Percentiles rank a stretch among this genome's conserved stretches.
Evolutionary conservation across 805 yeast genomes (phyloP).

Genomic region (Saturnispora serradocipensis): DNA sequence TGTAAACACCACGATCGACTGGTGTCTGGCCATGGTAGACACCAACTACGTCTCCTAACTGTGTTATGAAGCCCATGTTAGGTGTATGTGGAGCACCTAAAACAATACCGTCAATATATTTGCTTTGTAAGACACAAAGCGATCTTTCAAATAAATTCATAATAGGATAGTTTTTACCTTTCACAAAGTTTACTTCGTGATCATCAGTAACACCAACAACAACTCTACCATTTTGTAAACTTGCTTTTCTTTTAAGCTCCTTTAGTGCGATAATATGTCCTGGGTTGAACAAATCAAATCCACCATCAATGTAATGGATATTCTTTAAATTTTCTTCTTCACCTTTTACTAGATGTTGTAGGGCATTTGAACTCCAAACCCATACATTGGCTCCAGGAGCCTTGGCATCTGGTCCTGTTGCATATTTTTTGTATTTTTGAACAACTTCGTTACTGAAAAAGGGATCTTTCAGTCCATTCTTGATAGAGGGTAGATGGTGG

Average conservation of each 20-base stretch:
- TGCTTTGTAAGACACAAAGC: constrained; percentile 81
- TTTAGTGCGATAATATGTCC: constrained; percentile 78
- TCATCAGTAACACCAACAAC: constrained; percentile 66
- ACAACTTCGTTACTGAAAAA: constrained; percentile 30
- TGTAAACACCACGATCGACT: constrained; percentile 18
- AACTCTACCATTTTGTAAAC: constrained; percentile 31
- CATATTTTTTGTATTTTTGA: constrained; percentile 43
- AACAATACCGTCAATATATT: constrained; percentile 70
- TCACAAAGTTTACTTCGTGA: constrained; percentile 39
- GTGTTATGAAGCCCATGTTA: constrained; percentile 29
- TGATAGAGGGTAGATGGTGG: constrained; percentile 43
- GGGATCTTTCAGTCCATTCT: constrained; percentile 17
- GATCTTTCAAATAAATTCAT: constrained; percentile 86
- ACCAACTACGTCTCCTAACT: constrained; percentile 27
- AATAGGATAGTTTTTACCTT: constrained; percentile 64
- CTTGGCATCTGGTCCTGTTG: constrained; percentile 55
- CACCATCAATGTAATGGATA: constrained; percentile 58
- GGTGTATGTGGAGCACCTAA: constrained; percentile 59
- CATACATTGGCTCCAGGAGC: constrained; percentile 50
- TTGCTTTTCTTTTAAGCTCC: constrained; percentile 30
- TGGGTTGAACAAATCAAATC: constrained; percentile 87
- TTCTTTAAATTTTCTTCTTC: constrained; percentile 19
- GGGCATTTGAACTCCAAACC: constrained; percentile 21
- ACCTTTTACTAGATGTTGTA: constrained; percentile 28
- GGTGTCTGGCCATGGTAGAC: constrained; percentile 45